phyloP scores from a whole-genome alignment of 495 filamentous ascomycete species.

The Talaromyces proteolyticus region DNA sequence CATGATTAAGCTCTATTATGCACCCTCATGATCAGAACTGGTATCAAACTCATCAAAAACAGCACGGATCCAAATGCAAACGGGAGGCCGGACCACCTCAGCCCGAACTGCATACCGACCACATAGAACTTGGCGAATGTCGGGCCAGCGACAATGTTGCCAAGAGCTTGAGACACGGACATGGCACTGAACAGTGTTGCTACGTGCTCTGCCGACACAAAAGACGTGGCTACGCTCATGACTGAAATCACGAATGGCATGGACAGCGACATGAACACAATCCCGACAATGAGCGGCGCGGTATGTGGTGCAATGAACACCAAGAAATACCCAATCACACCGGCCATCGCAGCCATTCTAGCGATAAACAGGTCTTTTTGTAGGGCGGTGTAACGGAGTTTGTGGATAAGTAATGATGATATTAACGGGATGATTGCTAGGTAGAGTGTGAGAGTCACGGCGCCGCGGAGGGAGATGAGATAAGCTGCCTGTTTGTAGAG shows the following conservation, averaged over 20 bases:
- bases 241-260: slow-evolving; percentile 25
- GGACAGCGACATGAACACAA: slow-evolving; percentile 26
- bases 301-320: slow-evolving; percentile 21
- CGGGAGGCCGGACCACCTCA: slow-evolving; percentile 25
- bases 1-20: no score
- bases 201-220: slow-evolving; percentile 26
- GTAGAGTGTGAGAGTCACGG: slow-evolving; percentile 19
- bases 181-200: slow-evolving; percentile 29
- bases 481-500: slow-evolving; percentile 23
- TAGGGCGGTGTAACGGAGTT: slow-evolving; percentile 21
- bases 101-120: slow-evolving; percentile 30
- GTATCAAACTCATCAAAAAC: background rate
- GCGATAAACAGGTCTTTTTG: slow-evolving; percentile 24
- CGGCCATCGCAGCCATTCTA: slow-evolving; percentile 10
- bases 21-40: background rate
- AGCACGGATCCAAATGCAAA: slow-evolving; percentile 5
- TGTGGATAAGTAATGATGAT: slow-evolving; percentile 15
- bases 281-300: slow-evolving; percentile 21
- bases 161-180: slow-evolving; percentile 23
- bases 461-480: slow-evolving; percentile 31
- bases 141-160: slow-evolving; percentile 26
- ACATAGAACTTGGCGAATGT: slow-evolving; percentile 27
- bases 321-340: slow-evolving; percentile 19
- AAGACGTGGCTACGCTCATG: slow-evolving; percentile 26
- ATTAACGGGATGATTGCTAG: slow-evolving; percentile 23